Base-by-base conservation (phyloP, 176 grass and related monocot species). In the Areca catechu region DNA sequence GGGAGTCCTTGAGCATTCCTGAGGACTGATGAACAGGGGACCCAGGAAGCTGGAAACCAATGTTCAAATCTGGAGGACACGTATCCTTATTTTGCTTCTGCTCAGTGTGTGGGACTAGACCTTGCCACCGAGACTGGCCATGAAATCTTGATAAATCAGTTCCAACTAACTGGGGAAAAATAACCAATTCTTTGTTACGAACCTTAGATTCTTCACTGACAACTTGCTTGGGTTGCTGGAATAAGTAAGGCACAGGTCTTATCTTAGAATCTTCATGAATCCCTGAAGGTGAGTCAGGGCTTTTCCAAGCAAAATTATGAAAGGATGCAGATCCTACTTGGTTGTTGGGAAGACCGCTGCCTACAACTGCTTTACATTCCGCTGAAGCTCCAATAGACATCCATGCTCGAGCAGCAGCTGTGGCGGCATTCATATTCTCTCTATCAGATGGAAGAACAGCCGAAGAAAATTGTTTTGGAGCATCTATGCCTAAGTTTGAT, bases 351-450 rank as follows among this genome's bases (percentile, higher is more conserved):
- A 78, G 77, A 60, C 51, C 71, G 0, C 69, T 75, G 27, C 76
- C 66, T 62, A 71, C 60, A 21, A 12, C 7, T 2, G 82, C 79
- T 76, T 89, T 89, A 23, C 57, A 83, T 66, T 85, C 84, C 23
- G 74, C 74, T 5, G 77, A 29, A 69, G 79, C 66, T 71, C 87
- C 79, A 73, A 89, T 77, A 71, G 94, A 85, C 65, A 98, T 98
- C 94, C 94, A 98, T 53, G 80, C 80, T 63, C 78, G 83, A 37
- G 69, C 65, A 22, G 65, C 77, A 56, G 82, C 71, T 70, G 57
- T 49, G 69, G 77, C 55, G 19, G 78, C 61, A 68, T 69, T 68
- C 54, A 82, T 78, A 58, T 74, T 80, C 75, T 89, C 84, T 75
- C 75, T 83, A 71, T 74, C 69, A 65, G 77, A 61, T 65, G 81